Conservation (phyloP, 2,329 filamentous ascomycete species). For the Westerdykella sp. region DNA sequence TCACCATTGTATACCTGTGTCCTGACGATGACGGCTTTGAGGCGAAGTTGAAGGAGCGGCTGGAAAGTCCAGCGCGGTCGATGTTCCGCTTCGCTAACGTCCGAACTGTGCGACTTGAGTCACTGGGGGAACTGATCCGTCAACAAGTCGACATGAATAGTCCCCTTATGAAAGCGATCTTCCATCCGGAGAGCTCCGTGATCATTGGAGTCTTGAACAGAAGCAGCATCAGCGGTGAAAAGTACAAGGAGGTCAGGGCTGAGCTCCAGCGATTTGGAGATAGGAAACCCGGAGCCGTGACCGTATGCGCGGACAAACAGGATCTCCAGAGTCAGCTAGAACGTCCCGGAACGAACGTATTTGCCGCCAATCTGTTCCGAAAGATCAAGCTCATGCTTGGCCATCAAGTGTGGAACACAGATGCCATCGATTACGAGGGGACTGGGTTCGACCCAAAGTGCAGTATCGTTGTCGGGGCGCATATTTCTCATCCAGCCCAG, state of each 20-base stretch:
- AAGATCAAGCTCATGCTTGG: slow-evolving; percentile 5
- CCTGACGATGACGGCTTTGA: too few species aligned
- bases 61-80: too few species aligned
- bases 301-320: not conserved
- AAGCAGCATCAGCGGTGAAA: not conserved
- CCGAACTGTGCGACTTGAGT: too few species aligned
- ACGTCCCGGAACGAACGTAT: not conserved
- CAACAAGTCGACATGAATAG: too few species aligned
- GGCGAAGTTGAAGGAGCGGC: too few species aligned
- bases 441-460: too few species aligned
- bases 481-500: slow-evolving; percentile 2
- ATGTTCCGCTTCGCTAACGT: too few species aligned
- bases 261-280: slow-evolving; percentile 2
- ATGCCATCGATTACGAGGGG: not conserved
- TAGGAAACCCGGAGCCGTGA: slow-evolving; percentile 1
- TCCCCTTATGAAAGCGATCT: too few species aligned
- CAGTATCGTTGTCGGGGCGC: slow-evolving; percentile 3
- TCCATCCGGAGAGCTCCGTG: too few species aligned
- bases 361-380: not conserved
- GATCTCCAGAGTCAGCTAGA: not conserved
- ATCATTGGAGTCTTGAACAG: not conserved
- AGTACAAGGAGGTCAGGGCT: slow-evolving; percentile 1
- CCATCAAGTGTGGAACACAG: not conserved
- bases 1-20: too few species aligned
- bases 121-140: too few species aligned